Base-by-base conservation (phyloP, 139 green algal genomes). In the Closterium sp. region DNA sequence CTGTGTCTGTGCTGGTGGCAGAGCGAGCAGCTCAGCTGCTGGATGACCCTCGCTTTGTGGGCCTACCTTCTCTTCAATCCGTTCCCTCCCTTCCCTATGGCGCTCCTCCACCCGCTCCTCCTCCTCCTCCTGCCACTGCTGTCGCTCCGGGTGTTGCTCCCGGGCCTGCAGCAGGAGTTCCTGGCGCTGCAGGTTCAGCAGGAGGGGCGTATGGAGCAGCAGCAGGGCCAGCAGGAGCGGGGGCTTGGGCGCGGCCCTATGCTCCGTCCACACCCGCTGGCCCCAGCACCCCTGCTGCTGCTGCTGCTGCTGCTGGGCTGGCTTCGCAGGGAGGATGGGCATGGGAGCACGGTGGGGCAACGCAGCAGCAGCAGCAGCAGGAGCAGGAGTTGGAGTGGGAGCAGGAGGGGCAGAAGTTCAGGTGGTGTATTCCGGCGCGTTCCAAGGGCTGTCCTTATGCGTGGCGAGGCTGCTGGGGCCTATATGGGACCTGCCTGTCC, bases 391-490 rank as follows among this genome's bases (percentile, higher is more conserved):
- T 96, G 11, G 97, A 98, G 93, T 97, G 7, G 42, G 42, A 62
- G 50, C 17, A 73, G 50, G 50, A 73, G 50, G 50, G 24, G 13
- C 50, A 73, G 50, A 73, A 73, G 50, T 97, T 13, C 94, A 97
- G 85, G 97, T 94, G 50, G 28, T 88, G 22, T 96, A 97, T 97
- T 97, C 95, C 86, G 95, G 93, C 7, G 96, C 95, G 27, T 97
- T 99, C 94, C 94, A 96, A 17, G 98, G 97, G 1, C 90, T 99
- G 86, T 97, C 95, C 92, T 89, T 98, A 38, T 97, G 97, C 85
- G 86, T 97, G 28, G 94, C 95, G 0, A 95, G 97, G 27, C 87
- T 99, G 86, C 95, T 99, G 91, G 91, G 93, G 85, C 95, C 95
- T 0, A 94, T 97, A 31, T 98, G 97, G 97, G 97, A 99, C 34